Evolutionary conservation across 208 protist species (phyloP), one percentile per base, ranked within the genome.

Genomic region (Crithidia bombi): DNA sequence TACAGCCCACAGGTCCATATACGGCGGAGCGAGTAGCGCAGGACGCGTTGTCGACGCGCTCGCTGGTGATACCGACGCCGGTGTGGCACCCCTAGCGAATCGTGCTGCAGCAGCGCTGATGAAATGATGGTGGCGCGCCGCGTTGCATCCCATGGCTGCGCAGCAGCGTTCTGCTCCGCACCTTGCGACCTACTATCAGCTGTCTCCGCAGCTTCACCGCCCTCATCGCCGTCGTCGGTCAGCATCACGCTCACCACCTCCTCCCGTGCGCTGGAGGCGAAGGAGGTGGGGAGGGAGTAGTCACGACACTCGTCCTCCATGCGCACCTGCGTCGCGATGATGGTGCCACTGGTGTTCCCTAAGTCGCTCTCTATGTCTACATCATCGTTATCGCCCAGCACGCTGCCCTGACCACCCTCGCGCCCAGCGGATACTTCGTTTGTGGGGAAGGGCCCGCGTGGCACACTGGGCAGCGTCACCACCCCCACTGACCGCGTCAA

Each of bases 1-100:
- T 73, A 58, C 14, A 68, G 65, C 36, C 92, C 90, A 21, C 78
- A 89, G n/a, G 39, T 61, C 72, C 91, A 93, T 49, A 97, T 84
- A 39, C 83, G 78, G 15, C 70, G 62, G 46, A 86, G 73, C 14
- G 80, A 84, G 70, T 96, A 96, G n/a, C 69, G 81, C 21, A 79
- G 75, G 12, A 91, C 38, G 3, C 74, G 74, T 41, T 86, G 76
- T 11, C 73, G 54, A 12, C 78, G 80, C n/a, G 79, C 75, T n/a
- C 74, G 78, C 33, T 69, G 61, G 44, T 64, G 56, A 17, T 44
- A 50, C 23, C 43, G 63, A 35, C 51, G 63, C 10, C 51, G 74
- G 33, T 26, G 67, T 23, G 44, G 52, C 33, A 54, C 5, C 26
- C 21, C 55, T 0, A 25, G n/a, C 43, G 11, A 28, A 21, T 66